Percentiles rank a stretch among this genome's conserved stretches.
Conservation (phyloP, 306 rosid species). For the Cucurbita maxima region DNA sequence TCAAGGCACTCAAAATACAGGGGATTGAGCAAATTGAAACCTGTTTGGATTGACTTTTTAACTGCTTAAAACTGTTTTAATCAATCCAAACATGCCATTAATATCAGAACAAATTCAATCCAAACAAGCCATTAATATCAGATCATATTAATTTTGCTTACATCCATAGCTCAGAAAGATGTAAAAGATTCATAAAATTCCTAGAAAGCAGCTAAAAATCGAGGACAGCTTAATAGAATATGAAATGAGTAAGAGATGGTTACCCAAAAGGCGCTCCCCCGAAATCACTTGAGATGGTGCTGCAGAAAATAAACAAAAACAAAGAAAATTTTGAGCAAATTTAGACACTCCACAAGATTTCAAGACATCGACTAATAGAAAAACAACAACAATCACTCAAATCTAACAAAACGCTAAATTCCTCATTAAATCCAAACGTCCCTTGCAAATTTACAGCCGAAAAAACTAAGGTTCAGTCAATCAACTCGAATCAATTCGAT, state of each 20-base stretch:
- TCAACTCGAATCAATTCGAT: neutral
- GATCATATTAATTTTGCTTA: neutral
- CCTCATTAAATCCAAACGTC: neutral
- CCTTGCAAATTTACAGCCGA: neutral
- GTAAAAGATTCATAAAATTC: too few species aligned
- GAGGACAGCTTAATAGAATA: neutral
- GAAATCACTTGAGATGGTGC: slow-evolving; percentile 69
- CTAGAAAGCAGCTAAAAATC: neutral
- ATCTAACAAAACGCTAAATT: neutral
- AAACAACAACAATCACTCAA: too few species aligned
- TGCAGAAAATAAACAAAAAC: slow-evolving; percentile 18
- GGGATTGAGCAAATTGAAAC: neutral
- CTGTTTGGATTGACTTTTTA: neutral
- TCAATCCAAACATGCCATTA: neutral
- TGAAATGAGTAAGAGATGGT: neutral
- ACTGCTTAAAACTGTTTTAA: too few species aligned
- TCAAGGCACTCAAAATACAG: neutral
- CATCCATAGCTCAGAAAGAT: neutral
- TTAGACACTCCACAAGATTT: too few species aligned
- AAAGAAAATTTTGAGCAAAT: neutral
- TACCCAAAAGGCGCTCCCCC: slow-evolving; percentile 96
- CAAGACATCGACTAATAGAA: too few species aligned
- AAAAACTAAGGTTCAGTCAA: neutral
- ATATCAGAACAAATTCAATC: neutral
- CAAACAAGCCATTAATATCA: neutral